phyloP scores from a whole-genome alignment of 1,284 basidiomycete genomes.

The Ustanciosporium gigantosporum region DNA sequence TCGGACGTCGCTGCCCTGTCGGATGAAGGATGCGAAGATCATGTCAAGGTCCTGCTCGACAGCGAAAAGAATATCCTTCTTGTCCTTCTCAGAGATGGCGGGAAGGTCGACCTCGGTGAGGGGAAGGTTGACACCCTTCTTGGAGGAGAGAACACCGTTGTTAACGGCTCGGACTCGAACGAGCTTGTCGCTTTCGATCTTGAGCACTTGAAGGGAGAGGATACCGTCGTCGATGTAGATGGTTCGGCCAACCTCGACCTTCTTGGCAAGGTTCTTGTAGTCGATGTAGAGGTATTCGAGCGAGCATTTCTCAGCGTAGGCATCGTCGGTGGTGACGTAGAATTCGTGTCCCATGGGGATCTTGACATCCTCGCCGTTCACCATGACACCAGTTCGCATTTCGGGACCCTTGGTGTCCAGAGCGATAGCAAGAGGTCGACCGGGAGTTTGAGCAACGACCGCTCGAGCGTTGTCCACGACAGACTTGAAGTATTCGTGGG shows the following conservation, averaged over 20 bases:
- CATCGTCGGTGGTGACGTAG: conserved; percentile 81
- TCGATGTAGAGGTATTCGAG: conserved; percentile 65
- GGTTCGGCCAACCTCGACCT: conserved; percentile 90
- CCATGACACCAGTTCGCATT: conserved; percentile 95
- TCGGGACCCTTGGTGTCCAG: conserved; percentile 99
- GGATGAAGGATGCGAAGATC: conserved; percentile 64
- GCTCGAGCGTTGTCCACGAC: conserved; percentile 58
- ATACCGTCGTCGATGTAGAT: conserved; percentile 99
- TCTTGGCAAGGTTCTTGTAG: conserved; percentile 87
- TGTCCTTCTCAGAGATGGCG: conserved; percentile 93
- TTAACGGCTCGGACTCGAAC: conserved; percentile 82
- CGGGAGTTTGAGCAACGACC: conserved; percentile 61
- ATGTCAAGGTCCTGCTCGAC: conserved; percentile 98
- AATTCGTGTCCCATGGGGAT: conserved; percentile 93
- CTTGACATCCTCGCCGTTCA: conserved; percentile 79
- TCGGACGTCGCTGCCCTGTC: conserved; percentile 53
- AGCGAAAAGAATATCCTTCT: conserved; percentile 85
- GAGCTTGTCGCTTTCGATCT: conserved; percentile 65
- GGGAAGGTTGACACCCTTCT: conserved; percentile 99
- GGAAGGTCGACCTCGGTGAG: conserved; percentile 98
- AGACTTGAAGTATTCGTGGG: conserved; percentile 58
- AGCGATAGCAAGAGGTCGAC: conserved; percentile 94
- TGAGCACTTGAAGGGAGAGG: conserved; percentile 87
- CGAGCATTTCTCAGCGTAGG: conserved; percentile 83
- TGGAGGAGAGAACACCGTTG: conserved; percentile 88